These are phyloP conservation scores for Passiflora organensis DNA, from an alignment of 345 rosid species.

Conservation along the genomic window DNA sequence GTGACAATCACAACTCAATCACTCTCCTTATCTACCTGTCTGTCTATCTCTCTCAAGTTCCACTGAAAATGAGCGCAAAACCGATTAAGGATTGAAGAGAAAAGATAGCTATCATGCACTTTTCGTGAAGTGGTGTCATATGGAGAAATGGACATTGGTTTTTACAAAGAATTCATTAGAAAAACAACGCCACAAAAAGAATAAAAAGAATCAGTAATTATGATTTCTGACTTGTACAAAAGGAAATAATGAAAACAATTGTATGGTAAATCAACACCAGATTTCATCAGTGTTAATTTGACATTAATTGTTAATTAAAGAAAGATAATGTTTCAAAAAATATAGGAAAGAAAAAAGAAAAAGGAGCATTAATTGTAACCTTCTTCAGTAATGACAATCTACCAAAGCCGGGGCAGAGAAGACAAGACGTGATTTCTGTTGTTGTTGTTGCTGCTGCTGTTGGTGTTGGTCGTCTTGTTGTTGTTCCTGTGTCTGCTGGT, in stretches of 20 bases:
- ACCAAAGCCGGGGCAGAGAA: conserved; percentile 79
- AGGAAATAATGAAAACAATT: neutral
- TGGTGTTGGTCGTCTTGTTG: neutral
- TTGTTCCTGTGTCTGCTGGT: conserved; percentile 19
- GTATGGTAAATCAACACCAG: neutral
- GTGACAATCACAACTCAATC: conserved; percentile 17
- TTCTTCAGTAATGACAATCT: conserved; percentile 85
- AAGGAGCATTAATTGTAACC: neutral
- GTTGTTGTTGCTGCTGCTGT: conserved; percentile 35
- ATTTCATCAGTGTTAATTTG: conserved; percentile 3
- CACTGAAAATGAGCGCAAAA: conserved; percentile 10
- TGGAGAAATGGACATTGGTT: neutral
- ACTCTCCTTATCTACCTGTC: no score
- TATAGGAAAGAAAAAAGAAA: neutral
- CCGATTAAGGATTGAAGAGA: neutral
- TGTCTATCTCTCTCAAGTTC: conserved; percentile 17
- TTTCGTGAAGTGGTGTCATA: conserved; percentile 14
- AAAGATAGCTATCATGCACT: conserved; percentile 26
- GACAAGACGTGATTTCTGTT: conserved; percentile 46
- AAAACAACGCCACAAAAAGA: neutral
- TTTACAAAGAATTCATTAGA: conserved; percentile 5
- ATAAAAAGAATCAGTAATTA: neutral
- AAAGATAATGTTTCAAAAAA: neutral
- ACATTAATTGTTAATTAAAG: neutral
- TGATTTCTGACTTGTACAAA: neutral